Evolutionary conservation across 2,329 filamentous ascomycete species (phyloP).

Genomic region (Hymenoscyphus albidus): DNA sequence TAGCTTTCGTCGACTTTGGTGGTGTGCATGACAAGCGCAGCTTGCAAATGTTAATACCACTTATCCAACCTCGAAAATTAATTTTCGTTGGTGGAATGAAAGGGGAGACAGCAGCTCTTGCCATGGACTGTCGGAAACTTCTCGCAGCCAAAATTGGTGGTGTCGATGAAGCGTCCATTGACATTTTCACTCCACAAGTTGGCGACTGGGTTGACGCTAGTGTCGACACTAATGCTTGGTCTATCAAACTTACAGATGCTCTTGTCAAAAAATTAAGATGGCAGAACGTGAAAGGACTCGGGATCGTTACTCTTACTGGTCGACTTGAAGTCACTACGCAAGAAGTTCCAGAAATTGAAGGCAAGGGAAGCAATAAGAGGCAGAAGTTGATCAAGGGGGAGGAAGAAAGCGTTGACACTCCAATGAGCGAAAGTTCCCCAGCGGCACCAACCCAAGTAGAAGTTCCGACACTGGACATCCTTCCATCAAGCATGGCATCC

Average conservation of each 20-base stretch:
- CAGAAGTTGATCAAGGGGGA: constrained; percentile 43
- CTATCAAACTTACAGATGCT: constrained; percentile 80
- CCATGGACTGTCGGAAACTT: constrained; percentile 73
- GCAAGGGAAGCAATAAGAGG: constrained; percentile 43
- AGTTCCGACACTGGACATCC: constrained; percentile 41
- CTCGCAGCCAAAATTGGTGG: constrained; percentile 46
- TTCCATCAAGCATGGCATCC: constrained; percentile 60
- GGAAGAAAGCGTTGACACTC: constrained; percentile 38
- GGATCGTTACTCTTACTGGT: constrained; percentile 90
- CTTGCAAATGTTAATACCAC: constrained; percentile 87
- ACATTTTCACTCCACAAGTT: constrained; percentile 79
- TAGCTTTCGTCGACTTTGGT: constrained; percentile 87
- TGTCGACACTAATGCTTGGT: constrained; percentile 97
- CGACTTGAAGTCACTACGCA: constrained; percentile 52
- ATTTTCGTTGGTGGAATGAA: constrained; percentile 82
- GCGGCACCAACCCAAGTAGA: constrained; percentile 18
- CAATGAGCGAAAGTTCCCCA: constrained; percentile 21
- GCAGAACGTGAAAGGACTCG: constrained; percentile 87
- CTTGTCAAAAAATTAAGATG: constrained; percentile 86
- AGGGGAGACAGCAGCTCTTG: constrained; percentile 74
- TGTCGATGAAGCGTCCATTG: constrained; percentile 46
- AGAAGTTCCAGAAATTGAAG: constrained; percentile 37
- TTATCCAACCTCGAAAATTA: constrained; percentile 90
- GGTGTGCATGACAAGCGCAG: constrained; percentile 92
- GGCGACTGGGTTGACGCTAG: constrained; percentile 79